phyloP scores from a whole-genome alignment of 495 filamentous ascomycete species.

The Xylaria scruposa region DNA sequence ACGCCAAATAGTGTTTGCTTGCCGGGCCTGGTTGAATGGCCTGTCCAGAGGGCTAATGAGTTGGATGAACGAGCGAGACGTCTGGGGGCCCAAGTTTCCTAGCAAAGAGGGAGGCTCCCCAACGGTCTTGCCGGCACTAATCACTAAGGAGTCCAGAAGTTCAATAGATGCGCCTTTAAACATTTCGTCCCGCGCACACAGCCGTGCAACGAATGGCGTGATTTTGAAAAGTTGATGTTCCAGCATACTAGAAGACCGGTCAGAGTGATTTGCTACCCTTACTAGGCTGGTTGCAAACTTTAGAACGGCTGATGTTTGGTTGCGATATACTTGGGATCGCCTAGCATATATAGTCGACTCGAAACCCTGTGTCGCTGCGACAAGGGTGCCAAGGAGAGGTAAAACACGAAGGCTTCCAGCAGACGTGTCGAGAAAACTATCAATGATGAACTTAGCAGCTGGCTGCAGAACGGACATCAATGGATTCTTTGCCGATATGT shows the following conservation, averaged over 20 bases:
- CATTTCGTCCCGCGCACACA: constrained; percentile 73
- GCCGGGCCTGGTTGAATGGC: constrained; percentile 66
- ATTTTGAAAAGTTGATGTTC: constrained; percentile 82
- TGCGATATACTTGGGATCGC: constrained; percentile 61
- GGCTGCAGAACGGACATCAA: constrained; percentile 66
- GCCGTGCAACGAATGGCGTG: constrained; percentile 73
- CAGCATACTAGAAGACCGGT: constrained; percentile 64
- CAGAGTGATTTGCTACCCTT: constrained; percentile 69
- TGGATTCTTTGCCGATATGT: constrained; percentile 61
- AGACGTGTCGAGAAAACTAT: constrained; percentile 74
- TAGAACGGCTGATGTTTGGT: constrained; percentile 69
- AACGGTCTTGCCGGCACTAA: constrained; percentile 63
- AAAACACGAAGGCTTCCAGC: constrained; percentile 74
- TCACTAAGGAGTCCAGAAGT: constrained; percentile 77
- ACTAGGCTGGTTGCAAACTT: constrained; percentile 71
- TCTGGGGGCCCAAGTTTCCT: constrained; percentile 81
- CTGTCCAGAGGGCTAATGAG: constrained; percentile 79
- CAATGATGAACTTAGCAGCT: constrained; percentile 75
- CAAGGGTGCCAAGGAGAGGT: constrained; percentile 74
- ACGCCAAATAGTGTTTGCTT: constrained; percentile 76
- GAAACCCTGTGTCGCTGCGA: constrained; percentile 69
- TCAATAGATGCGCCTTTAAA: constrained; percentile 70
- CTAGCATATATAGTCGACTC: constrained; percentile 68
- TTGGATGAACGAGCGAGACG: constrained; percentile 81
- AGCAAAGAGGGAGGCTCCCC: constrained; percentile 88